Base-by-base conservation (phyloP, 345 rosid genomes). In the Euphorbia pulcherrima region DNA sequence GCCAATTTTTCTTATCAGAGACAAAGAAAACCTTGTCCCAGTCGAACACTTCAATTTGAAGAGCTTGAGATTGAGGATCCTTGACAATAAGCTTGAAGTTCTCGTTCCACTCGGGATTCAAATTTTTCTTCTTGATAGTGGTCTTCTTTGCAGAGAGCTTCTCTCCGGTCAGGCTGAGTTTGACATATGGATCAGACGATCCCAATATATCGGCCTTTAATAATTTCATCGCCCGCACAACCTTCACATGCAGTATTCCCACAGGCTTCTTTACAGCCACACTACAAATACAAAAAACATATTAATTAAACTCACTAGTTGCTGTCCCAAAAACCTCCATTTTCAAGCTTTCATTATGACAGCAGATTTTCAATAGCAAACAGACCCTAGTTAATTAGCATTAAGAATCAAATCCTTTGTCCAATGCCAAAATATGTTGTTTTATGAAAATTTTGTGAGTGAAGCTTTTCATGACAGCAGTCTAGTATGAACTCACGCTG, bases 11-110 rank as follows among this genome's bases (percentile, higher is more conserved):
- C n/a, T n/a, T n/a, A n/a, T n/a, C n/a, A n/a, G n/a, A n/a, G n/a
- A n/a, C n/a, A n/a, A n/a, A n/a, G n/a, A 18, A 64, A 67, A 89
- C 96, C 92, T 89, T 87, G 83, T 89, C 92, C 96, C 96, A 89
- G 66, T 89, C 96, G 44, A 77, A 85, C 72, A 89, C 92, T 81
- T 85, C 81, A 27, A 89, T 41, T 40, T 85, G 83, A 64, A 89
- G 92, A 60, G 72, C 84, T 84, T 89, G 96, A 68, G 86, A 62
- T 14, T 41, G 40, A 27, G 88, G 90, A 21, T 89, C 92, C 77
- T 82, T 87, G 23, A 89, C 90, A 6, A 83, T 27, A 53, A 89
- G 85, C 80, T 86, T 83, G 83, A 89, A 89, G 76, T 74, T 70
- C 82, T 89, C 96, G 11, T 87, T 89, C 96, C 96, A 89, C 70